These are phyloP conservation scores for Cadophora gregata DNA, from an alignment of 2,329 filamentous ascomycete genomes.

Conservation along the genomic window DNA sequence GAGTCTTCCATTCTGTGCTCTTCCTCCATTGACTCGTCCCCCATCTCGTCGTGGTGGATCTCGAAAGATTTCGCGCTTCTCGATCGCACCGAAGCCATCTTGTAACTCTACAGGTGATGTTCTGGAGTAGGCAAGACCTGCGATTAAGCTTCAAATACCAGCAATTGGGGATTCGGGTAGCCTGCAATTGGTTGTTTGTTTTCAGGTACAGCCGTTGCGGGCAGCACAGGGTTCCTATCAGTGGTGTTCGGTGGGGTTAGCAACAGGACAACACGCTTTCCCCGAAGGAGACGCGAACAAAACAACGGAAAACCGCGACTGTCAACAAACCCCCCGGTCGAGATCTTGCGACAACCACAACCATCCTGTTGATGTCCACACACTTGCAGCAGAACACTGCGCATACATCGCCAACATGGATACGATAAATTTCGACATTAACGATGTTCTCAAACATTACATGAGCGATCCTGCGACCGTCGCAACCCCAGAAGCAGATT, in stretches of 20 bases:
- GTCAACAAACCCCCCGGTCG: constrained; percentile 30
- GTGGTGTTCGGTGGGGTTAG: constrained; percentile 28
- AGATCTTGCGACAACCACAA: constrained; percentile 36
- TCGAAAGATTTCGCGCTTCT: constrained; percentile 45
- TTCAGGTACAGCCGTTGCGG: constrained; percentile 25
- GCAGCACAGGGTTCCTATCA: neutral
- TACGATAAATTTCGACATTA: constrained; percentile 90
- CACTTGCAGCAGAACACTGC: constrained; percentile 26
- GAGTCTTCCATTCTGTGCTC: constrained; percentile 48
- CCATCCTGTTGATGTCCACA: constrained; percentile 33
- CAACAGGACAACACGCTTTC: constrained; percentile 22
- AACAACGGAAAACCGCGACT: constrained; percentile 29
- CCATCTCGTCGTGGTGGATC: constrained; percentile 48
- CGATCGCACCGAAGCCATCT: constrained; percentile 42
- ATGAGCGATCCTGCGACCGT: constrained; percentile 90
- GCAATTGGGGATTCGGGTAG: constrained; percentile 13
- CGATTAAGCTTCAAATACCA: constrained; percentile 23
- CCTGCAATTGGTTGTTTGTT: constrained; percentile 36
- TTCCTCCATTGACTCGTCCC: constrained; percentile 45
- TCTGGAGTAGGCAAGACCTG: constrained; percentile 9
- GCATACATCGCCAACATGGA: constrained; percentile 57
- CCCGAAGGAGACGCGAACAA: constrained; percentile 31
- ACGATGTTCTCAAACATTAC: constrained; percentile 94
- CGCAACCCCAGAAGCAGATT: constrained; percentile 83
- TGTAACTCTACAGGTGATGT: constrained; percentile 17